Conservation (phyloP, 257 asterid species). For the Gentiana macrophylla region DNA sequence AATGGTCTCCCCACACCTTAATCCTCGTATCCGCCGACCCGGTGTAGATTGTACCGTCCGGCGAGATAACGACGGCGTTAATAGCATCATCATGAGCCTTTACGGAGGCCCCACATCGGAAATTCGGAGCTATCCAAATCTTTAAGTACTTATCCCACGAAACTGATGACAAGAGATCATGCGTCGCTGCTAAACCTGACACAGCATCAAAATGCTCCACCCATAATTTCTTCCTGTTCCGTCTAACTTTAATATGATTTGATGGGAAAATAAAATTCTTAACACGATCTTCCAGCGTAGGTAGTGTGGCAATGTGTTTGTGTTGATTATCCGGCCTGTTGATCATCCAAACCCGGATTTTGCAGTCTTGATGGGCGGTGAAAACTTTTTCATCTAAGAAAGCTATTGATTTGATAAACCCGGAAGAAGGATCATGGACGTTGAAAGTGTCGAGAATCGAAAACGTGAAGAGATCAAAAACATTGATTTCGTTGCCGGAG, state of each 20-base stretch:
- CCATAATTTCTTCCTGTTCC: slow-evolving; percentile 64
- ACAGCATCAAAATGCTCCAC: slow-evolving; percentile 71
- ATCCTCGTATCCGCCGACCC: slow-evolving; percentile 75
- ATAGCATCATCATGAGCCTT: slow-evolving; percentile 87
- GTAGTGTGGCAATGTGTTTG: slow-evolving; percentile 44
- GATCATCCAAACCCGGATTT: slow-evolving; percentile 55
- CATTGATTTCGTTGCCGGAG: slow-evolving; percentile 40
- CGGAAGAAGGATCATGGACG: slow-evolving; percentile 19
- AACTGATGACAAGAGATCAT: slow-evolving; percentile 24
- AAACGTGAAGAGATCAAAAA: slow-evolving; percentile 26
- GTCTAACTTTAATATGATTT: slow-evolving; percentile 45
- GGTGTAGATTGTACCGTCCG: slow-evolving; percentile 47
- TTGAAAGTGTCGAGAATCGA: slow-evolving; percentile 34
- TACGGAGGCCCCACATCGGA: slow-evolving; percentile 44
- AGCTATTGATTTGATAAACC: slow-evolving; percentile 49
- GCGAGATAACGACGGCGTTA: slow-evolving; percentile 42
- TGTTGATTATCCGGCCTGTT: slow-evolving; percentile 23
- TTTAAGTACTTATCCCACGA: slow-evolving; percentile 79
- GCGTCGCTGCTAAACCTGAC: slow-evolving; percentile 37
- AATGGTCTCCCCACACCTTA: slow-evolving; percentile 45
- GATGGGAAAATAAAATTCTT: slow-evolving; percentile 35
- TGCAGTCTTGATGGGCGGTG: slow-evolving; percentile 82
- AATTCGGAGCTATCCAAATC: slow-evolving; percentile 32
- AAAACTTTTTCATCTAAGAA: slow-evolving; percentile 38
- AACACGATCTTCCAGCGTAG: slow-evolving; percentile 48